Evolutionary conservation across 805 yeast species (phyloP).

Genomic region (Nakazawaea molendinolei): DNA sequence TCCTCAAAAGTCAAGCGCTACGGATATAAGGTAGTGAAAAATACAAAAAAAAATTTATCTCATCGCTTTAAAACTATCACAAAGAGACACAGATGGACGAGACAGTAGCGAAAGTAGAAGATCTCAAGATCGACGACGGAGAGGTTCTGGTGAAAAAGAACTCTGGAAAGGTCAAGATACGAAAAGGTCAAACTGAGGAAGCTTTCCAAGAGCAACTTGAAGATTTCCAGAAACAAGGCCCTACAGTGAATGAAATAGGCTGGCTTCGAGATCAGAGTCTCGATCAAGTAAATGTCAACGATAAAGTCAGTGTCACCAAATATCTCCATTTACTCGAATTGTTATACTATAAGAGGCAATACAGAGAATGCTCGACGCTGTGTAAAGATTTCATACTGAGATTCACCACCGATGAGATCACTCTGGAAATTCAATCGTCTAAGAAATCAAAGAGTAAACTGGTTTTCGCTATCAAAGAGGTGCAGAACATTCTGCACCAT

Average conservation of each 20-base stretch:
- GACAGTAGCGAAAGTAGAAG: not conserved
- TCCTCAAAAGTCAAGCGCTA: too few species aligned
- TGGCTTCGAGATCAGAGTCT: constrained; percentile 23
- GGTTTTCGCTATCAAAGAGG: constrained; percentile 44
- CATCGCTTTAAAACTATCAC: too few species aligned
- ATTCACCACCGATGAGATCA: constrained; percentile 21
- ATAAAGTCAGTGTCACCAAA: constrained; percentile 49
- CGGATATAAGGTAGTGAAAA: too few species aligned
- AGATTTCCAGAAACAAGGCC: constrained; percentile 50
- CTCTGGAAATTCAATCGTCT: constrained; percentile 19
- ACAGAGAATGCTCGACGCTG: constrained; percentile 40
- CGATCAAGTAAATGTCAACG: constrained; percentile 18
- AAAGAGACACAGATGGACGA: not conserved
- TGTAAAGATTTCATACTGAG: constrained; percentile 31
- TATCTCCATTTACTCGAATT: constrained; percentile 57
- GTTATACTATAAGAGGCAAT: constrained; percentile 51
- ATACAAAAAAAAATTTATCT: too few species aligned
- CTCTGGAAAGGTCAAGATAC: constrained; percentile 38
- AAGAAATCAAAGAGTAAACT: constrained; percentile 33
- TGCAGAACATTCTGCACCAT: constrained; percentile 35
- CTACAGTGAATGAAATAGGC: constrained; percentile 39
- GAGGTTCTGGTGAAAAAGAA: constrained; percentile 38
- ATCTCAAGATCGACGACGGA: constrained; percentile 21
- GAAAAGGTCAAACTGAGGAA: constrained; percentile 70
- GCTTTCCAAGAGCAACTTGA: constrained; percentile 46